These are phyloP conservation scores for Pinus tabuliformis DNA, from an alignment of 75 land plant genomes.

Conservation along the genomic window DNA sequence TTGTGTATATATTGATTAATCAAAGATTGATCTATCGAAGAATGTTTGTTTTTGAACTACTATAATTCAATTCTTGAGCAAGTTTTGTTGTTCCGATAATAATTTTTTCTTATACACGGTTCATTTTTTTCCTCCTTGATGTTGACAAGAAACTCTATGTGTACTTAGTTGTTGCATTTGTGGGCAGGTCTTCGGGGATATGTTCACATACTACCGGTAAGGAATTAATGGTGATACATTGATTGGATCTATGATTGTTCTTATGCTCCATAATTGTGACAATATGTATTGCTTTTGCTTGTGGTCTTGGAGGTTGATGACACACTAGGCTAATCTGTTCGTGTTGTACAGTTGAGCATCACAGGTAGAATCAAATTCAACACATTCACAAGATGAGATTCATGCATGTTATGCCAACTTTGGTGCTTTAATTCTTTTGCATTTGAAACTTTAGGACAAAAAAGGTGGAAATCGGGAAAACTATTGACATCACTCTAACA, in stretches of 20 bases:
- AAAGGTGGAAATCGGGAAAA: neutral
- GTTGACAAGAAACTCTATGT: neutral
- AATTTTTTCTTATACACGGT: neutral
- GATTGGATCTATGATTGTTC: slow-evolving; percentile 1
- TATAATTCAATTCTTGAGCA: neutral
- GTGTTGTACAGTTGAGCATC: neutral
- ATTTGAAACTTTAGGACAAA: neutral
- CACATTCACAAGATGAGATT: neutral
- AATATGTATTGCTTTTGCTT: neutral
- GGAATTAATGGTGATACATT: neutral
- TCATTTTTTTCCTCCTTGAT: neutral
- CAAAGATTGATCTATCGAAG: neutral
- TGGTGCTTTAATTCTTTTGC: neutral
- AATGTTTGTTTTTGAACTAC: too few species aligned
- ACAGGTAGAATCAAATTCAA: neutral
- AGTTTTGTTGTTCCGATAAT: neutral
- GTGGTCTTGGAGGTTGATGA: neutral
- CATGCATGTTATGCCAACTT: neutral
- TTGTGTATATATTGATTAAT: neutral
- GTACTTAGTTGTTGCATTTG: neutral
- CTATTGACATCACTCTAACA: neutral
- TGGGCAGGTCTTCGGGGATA: slow-evolving; percentile 10
- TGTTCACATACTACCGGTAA: slow-evolving; percentile 8
- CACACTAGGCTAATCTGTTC: neutral
- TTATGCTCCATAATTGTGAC: neutral